Base-by-base conservation (phyloP, 2,329 filamentous ascomycete species). In the Hypoxylon sp. region DNA sequence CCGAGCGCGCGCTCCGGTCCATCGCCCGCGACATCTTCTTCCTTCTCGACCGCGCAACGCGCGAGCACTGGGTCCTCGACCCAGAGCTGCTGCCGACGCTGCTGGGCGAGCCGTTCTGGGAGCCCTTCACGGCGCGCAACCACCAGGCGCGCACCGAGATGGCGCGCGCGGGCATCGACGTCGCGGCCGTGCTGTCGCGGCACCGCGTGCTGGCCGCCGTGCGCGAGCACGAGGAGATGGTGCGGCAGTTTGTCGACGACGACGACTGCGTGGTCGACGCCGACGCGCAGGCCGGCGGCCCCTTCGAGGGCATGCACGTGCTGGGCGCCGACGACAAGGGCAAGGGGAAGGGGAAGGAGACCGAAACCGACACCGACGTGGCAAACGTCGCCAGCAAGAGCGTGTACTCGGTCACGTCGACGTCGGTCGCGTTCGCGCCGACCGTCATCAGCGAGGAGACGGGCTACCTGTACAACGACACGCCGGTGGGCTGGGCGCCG, bases 11-110 rank as follows among this genome's bases (percentile, higher is more conserved):
- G 4, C 46, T 70, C 1, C 4, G 13, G 2, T 58, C 48, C 0
- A 61, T 71, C 5, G 64, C 66, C 0, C 17, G 31, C 0, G 71
- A 73, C 17, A 37, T 71, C 1, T 67, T 69, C 35, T 70, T 63
- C 58, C 58, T 47, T 1, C 66, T 72, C 0, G 52, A 52, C 4
- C 50, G 50, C 13, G 48, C 56, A 7, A 50, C 52, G 9, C 47
- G 46, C 4, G 50, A 45, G 17, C 21, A 41, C 4, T 13, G 15
- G 0, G 0, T 20, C 3, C 48, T 68, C 2, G 35, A 67, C 3
- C 41, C 60, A 3, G 6, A 21, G 1, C 50, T 58, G 4, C 47
- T 72, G 3, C 62, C 63, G 0, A 66, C 68, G 0, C 63, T 73
- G n/a, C 63, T 70, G 0, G 58, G 64, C 37, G 63, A 65, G 45